Conservation (phyloP, 192 early-diverging fungal genomes). For the Backusella morwellensis region DNA sequence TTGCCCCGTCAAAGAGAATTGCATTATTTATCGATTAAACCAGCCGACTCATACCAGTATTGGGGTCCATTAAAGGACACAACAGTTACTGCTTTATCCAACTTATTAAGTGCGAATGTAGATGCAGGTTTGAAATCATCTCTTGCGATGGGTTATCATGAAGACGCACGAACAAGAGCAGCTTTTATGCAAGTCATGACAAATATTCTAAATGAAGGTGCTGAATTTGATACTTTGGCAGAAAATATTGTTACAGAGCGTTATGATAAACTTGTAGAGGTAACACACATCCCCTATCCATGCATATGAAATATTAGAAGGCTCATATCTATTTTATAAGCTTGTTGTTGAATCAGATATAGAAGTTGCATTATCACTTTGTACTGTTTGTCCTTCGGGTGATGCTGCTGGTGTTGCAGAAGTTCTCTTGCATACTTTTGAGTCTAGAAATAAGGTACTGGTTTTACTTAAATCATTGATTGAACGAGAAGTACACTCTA, state of each 20-base stretch:
- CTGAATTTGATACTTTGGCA: slow-evolving; percentile 61
- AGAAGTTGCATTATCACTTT: slow-evolving; percentile 62
- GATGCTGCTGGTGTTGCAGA: slow-evolving; percentile 74
- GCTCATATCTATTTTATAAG: slow-evolving; percentile 10
- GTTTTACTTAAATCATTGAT: slow-evolving; percentile 64
- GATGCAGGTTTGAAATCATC: slow-evolving; percentile 78
- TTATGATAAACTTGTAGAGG: slow-evolving; percentile 63
- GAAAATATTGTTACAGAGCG: slow-evolving; percentile 55
- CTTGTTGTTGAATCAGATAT: slow-evolving; percentile 56
- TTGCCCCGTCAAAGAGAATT: not conserved
- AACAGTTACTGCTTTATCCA: slow-evolving; percentile 70
- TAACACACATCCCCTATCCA: not conserved
- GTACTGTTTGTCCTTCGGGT: slow-evolving; percentile 62
- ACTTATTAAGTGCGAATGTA: slow-evolving; percentile 78
- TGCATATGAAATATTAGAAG: not conserved
- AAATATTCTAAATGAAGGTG: slow-evolving; percentile 69
- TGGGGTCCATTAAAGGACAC: slow-evolving; percentile 20
- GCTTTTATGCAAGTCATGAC: slow-evolving; percentile 81
- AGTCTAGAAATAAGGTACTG: slow-evolving; percentile 55
- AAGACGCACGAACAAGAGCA: slow-evolving; percentile 69
- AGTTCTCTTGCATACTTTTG: slow-evolving; percentile 66
- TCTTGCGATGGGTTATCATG: slow-evolving; percentile 73
- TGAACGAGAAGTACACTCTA: slow-evolving; percentile 66
- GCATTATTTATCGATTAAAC: slow-evolving; percentile 1
- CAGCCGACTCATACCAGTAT: not conserved